phyloP scores from a whole-genome alignment of 345 rosid species.

The Linum tenue region DNA sequence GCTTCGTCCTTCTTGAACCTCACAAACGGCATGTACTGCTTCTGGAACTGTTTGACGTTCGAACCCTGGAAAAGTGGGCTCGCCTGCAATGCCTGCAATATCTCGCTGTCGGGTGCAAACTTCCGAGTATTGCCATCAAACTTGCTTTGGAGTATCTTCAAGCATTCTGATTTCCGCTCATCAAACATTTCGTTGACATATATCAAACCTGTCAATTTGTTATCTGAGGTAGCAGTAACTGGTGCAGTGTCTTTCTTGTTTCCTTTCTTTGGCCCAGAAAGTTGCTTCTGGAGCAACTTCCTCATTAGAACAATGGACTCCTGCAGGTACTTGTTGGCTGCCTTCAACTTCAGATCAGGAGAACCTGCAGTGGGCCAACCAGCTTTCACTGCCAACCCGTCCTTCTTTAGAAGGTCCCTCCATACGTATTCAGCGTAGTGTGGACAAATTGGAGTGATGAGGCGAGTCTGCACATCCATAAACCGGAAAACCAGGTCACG shows the following conservation, averaged over 20 bases:
- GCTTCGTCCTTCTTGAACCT: slow-evolving; percentile 83
- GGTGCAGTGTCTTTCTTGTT: slow-evolving; percentile 59
- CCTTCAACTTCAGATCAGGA: slow-evolving; percentile 70
- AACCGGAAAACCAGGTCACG: slow-evolving; percentile 51
- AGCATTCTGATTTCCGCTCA: slow-evolving; percentile 85
- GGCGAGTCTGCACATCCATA: slow-evolving; percentile 89
- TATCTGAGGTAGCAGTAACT: slow-evolving; percentile 31
- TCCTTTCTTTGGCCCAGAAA: slow-evolving; percentile 57
- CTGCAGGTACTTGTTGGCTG: slow-evolving; percentile 85
- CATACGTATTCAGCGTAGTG: slow-evolving; percentile 86
- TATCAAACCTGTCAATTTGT: slow-evolving; percentile 46
- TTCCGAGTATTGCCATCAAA: slow-evolving; percentile 32
- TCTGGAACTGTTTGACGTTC: slow-evolving; percentile 58
- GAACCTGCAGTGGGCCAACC: slow-evolving; percentile 80
- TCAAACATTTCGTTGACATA: slow-evolving; percentile 74
- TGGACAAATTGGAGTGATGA: slow-evolving; percentile 84
- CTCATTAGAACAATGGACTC: slow-evolving; percentile 70
- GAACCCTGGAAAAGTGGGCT: slow-evolving; percentile 44
- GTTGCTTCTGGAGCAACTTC: slow-evolving; percentile 68
- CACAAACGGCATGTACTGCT: slow-evolving; percentile 81
- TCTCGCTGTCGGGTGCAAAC: slow-evolving; percentile 61
- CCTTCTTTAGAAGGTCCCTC: slow-evolving; percentile 73
- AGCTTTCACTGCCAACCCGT: slow-evolving; percentile 64
- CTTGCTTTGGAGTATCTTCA: slow-evolving; percentile 55
- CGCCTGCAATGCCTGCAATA: slow-evolving; percentile 45